Conservation (phyloP, 306 rosid genomes). For the Trifolium dubium region DNA sequence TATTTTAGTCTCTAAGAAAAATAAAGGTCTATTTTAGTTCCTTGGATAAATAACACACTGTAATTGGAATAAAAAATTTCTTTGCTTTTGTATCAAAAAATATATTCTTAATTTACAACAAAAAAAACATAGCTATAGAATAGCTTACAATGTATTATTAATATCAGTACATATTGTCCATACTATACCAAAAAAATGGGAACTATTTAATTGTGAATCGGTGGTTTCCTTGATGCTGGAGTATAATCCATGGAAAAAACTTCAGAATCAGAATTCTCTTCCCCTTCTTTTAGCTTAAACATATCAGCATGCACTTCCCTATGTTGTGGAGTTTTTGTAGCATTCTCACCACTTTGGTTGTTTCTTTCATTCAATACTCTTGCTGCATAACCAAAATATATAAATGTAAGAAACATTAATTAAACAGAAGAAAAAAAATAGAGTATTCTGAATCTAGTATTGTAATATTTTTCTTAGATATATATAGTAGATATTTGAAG, state of each 20-base stretch:
- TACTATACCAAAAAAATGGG: conserved; percentile 33
- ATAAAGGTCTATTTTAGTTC: too few relatives aligned
- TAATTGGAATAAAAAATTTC: background rate
- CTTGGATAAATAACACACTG: too few relatives aligned
- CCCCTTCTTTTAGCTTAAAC: conserved; percentile 50
- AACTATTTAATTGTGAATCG: conserved; percentile 71
- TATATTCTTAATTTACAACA: background rate
- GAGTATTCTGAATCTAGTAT: background rate
- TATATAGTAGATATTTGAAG: background rate
- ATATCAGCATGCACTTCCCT: conserved; percentile 39
- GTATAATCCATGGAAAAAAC: conserved; percentile 78
- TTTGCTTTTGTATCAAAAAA: background rate
- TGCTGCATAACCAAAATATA: conserved; percentile 44
- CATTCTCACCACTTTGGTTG: conserved; percentile 3
- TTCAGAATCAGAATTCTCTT: conserved; percentile 42
- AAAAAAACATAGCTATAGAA: background rate
- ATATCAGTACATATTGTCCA: conserved; percentile 10
- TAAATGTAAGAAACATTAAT: conserved; percentile 10
- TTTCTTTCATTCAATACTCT: conserved; percentile 60
- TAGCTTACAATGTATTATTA: conserved; percentile 1
- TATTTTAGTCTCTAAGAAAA: too few relatives aligned
- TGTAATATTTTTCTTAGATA: background rate
- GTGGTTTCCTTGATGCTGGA: conserved; percentile 88
- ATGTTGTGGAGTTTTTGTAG: conserved; percentile 28
- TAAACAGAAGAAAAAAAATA: background rate